phyloP scores from a whole-genome alignment of 306 rosid genomes.

The Lathyrus oleraceus region DNA sequence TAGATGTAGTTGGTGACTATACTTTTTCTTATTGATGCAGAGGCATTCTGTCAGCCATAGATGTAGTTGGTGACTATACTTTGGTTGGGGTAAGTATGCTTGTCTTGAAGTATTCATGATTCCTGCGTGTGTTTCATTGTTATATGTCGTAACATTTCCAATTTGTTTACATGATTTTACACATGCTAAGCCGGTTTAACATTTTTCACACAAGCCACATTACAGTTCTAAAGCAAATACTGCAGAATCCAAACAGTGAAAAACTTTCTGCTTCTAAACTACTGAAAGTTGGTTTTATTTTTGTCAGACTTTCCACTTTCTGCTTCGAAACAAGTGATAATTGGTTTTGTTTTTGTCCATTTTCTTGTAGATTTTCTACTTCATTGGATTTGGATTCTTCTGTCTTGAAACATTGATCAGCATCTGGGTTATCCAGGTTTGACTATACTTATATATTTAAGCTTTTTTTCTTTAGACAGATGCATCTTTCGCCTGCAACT shows the following conservation, averaged over 20 bases:
- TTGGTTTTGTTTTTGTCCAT: conserved; percentile 3
- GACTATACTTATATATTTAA: neutral
- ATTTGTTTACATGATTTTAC: neutral
- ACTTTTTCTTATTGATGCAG: conserved; percentile 74
- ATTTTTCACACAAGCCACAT: neutral
- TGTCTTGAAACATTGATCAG: conserved; percentile 70
- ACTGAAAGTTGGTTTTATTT: too few relatives aligned
- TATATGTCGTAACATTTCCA: conserved; percentile 10
- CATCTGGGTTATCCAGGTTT: conserved; percentile 94
- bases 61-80: conserved; percentile 51
- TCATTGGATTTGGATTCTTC: conserved; percentile 86
- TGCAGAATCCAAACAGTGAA: conserved; percentile 7
- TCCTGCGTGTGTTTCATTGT: neutral
- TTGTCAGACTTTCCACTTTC: too few relatives aligned
- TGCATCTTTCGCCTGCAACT: neutral
- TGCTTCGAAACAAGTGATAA: conserved; percentile 3
- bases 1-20: conserved; percentile 79
- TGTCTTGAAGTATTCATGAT: conserved; percentile 20
- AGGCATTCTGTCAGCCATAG: conserved; percentile 85
- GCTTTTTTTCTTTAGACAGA: neutral
- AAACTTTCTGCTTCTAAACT: conserved; percentile 5
- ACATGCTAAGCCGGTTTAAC: conserved; percentile 8
- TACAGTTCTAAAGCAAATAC: conserved; percentile 8
- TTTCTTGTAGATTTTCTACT: conserved; percentile 76
- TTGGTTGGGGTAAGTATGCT: conserved; percentile 74